phyloP scores from a whole-genome alignment of 306 rosid genomes.

The Cicer arietinum region DNA sequence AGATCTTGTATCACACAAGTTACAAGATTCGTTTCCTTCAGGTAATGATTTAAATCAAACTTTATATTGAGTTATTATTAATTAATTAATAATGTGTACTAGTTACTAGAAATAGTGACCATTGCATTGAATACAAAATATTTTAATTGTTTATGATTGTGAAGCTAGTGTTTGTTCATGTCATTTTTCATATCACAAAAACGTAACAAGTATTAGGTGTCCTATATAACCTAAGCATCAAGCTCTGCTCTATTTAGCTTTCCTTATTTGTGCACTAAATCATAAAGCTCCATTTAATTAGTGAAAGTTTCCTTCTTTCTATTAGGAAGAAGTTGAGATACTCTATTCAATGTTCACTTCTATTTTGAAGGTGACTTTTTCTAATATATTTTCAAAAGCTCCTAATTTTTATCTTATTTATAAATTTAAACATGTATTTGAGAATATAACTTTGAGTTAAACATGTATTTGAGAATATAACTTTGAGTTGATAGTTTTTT shows the following conservation, averaged over 20 bases:
- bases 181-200: neutral
- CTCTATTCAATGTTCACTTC: no score
- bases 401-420: no score
- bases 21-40: conserved; percentile 42
- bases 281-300: neutral
- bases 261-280: conserved; percentile 38
- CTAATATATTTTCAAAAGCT: no score
- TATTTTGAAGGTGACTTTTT: no score
- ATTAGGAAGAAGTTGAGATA: no score
- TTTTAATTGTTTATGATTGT: neutral
- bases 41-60: conserved; percentile 38
- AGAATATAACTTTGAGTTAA: no score
- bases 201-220: conserved; percentile 25
- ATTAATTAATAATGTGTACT: neutral
- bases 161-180: conserved; percentile 10
- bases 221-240: neutral
- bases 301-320: no score
- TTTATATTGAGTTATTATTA: neutral
- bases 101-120: neutral
- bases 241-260: conserved; percentile 28
- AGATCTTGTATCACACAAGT: conserved; percentile 41
- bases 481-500: no score
- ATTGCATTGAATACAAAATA: conserved; percentile 1
- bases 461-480: no score
- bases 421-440: no score